Evolutionary conservation across 352 stramenopile species (phyloP).

Genomic region (Phytophthora pluvialis): DNA sequence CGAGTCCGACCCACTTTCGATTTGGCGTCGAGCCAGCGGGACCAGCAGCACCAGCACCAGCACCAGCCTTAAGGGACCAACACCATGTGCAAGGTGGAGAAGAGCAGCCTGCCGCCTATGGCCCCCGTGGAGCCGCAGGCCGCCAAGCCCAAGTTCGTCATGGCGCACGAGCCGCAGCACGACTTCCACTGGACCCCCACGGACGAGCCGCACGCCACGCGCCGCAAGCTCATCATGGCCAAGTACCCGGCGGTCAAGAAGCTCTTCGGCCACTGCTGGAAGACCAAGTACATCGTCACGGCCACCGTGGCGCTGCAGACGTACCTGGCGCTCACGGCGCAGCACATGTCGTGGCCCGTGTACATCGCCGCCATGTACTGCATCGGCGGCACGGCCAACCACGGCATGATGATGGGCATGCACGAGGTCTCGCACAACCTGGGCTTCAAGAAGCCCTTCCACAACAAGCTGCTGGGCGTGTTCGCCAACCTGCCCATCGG

Average conservation of each 20-base stretch:
- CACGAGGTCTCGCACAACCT: conserved; percentile 98
- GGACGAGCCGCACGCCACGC: conserved; percentile 89
- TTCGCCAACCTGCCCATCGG: conserved; percentile 94
- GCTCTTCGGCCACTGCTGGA: conserved; percentile 85
- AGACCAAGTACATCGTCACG: conserved; percentile 89
- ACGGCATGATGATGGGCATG: conserved; percentile 95
- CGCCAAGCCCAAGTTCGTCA: conserved; percentile 53
- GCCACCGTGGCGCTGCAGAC: conserved; percentile 85
- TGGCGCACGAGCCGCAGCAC: conserved; percentile 46
- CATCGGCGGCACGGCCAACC: conserved; percentile 93
- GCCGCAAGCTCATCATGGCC: conserved; percentile 82
- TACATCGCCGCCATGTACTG: conserved; percentile 81
- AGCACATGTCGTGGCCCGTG: conserved; percentile 67
- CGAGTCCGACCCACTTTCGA: conserved; percentile 27
- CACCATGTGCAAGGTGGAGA: conserved; percentile 58
- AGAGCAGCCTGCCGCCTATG: conserved; percentile 42
- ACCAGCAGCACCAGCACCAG: conserved; percentile 7
- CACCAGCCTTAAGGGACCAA: not conserved
- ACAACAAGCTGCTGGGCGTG: conserved; percentile 93
- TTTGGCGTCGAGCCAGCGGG: conserved; percentile 31
- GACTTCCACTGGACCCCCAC: conserved; percentile 88
- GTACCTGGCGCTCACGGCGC: conserved; percentile 71
- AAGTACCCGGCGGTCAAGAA: conserved; percentile 93
- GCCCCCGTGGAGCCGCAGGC: conserved; percentile 46
- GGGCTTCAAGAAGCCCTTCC: conserved; percentile 90